A percentile compares a stretch with the other conserved stretches of the same genome.
These are phyloP conservation scores for Onygenales sp. DNA, from an alignment of 2,329 filamentous ascomycete species.

Conservation along the genomic window DNA sequence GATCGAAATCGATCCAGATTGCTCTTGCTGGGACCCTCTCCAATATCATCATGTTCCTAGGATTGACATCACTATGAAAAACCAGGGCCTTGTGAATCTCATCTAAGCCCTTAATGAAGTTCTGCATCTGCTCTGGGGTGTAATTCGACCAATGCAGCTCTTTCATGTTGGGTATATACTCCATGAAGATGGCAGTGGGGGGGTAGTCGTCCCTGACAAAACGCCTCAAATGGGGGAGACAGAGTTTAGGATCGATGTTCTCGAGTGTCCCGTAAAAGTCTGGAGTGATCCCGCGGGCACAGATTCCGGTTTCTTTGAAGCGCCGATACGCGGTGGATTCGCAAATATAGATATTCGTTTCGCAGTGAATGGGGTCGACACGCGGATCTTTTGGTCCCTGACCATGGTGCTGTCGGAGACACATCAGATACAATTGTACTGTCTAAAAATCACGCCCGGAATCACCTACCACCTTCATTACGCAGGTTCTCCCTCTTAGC, in stretches of 20 bases:
- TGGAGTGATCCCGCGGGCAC: background rate
- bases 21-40: too few species aligned
- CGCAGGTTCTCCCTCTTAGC: conserved; percentile 4
- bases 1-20: too few species aligned
- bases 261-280: conserved; percentile 5
- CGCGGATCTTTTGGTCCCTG: background rate
- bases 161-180: too few species aligned
- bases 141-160: too few species aligned
- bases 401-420: conserved; percentile 3
- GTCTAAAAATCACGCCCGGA: background rate
- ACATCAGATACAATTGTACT: background rate
- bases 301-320: background rate
- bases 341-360: conserved; percentile 2
- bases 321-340: conserved; percentile 3
- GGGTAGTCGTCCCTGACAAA: too few species aligned
- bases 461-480: conserved; percentile 7
- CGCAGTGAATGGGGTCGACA: background rate
- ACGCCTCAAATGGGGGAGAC: background rate
- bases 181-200: too few species aligned
- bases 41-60: too few species aligned
- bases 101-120: too few species aligned
- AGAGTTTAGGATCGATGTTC: conserved; percentile 1
- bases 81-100: too few species aligned
- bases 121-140: too few species aligned
- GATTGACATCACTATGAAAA: too few species aligned